A percentile compares a stretch with the other conserved stretches of the same genome.
Evolutionary conservation across 179 eudicot species (phyloP).

Genomic region (Silene coronaria): DNA sequence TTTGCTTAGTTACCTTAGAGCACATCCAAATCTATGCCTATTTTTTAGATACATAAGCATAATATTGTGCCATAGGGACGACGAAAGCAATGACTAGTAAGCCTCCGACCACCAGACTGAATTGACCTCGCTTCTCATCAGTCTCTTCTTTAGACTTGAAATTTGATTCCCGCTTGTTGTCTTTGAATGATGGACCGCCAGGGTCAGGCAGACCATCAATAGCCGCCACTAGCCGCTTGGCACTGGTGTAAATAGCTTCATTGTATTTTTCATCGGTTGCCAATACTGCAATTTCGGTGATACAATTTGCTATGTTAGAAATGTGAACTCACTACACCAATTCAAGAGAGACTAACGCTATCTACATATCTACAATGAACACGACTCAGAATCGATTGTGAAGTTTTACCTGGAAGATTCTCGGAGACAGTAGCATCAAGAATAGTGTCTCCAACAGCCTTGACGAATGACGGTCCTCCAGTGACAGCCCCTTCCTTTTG

Average conservation of each 20-base stretch:
- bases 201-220: constrained; percentile 95
- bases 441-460: constrained; percentile 88
- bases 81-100: constrained; percentile 87
- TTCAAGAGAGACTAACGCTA: not conserved
- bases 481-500: constrained; percentile 99
- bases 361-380: not conserved
- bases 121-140: constrained; percentile 91
- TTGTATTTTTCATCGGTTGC: constrained; percentile 98
- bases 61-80: constrained; percentile 99
- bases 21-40: constrained; percentile 18
- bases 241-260: constrained; percentile 75
- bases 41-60: constrained; percentile 88
- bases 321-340: not conserved
- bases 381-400: not conserved
- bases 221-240: constrained; percentile 90
- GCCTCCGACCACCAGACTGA: constrained; percentile 93
- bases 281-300: constrained; percentile 46
- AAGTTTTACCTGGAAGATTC: constrained; percentile 77
- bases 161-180: constrained; percentile 89
- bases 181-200: constrained; percentile 74
- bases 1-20: constrained; percentile 1
- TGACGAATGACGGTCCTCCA: constrained; percentile 87
- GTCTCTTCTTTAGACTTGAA: constrained; percentile 94
- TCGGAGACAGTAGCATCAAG: constrained; percentile 94
- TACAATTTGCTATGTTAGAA: not conserved